These are phyloP conservation scores for Urtica urens DNA, from an alignment of 306 rosid genomes.

Conservation along the genomic window DNA sequence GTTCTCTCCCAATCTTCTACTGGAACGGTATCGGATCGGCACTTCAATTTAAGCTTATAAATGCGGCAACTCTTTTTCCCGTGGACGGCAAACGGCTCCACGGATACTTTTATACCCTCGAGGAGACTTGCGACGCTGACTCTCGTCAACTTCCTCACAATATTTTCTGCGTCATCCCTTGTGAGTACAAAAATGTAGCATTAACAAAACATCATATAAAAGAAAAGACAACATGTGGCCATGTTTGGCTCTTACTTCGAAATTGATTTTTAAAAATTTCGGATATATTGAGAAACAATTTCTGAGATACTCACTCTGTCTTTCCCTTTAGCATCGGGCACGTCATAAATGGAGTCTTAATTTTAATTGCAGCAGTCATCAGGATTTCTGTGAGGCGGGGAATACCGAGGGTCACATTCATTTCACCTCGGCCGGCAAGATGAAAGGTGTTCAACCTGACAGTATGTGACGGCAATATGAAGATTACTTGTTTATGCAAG, in stretches of 20 bases:
- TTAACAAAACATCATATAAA: slow-evolving; percentile 1
- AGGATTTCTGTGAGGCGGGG: slow-evolving; percentile 86
- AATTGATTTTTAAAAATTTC: too few relatives aligned
- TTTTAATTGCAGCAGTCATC: slow-evolving; percentile 61
- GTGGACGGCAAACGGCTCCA: slow-evolving; percentile 33
- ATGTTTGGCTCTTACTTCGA: too few relatives aligned
- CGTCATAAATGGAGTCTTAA: slow-evolving; percentile 86
- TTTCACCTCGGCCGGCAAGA: slow-evolving; percentile 94
- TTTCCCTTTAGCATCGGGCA: slow-evolving; percentile 59
- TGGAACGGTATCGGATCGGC: slow-evolving; percentile 41
- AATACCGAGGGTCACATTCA: slow-evolving; percentile 96
- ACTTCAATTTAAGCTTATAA: slow-evolving; percentile 62
- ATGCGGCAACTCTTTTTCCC: slow-evolving; percentile 41
- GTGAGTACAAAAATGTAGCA: slow-evolving; percentile 13
- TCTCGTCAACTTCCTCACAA: slow-evolving; percentile 69
- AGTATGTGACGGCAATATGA: too few relatives aligned
- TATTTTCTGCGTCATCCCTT: slow-evolving; percentile 56
- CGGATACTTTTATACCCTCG: slow-evolving; percentile 54
- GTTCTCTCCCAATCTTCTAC: slow-evolving; percentile 55
- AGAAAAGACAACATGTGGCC: neutral
- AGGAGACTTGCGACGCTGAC: slow-evolving; percentile 81
- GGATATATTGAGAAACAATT: slow-evolving; percentile 7
- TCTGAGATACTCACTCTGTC: slow-evolving; percentile 50
- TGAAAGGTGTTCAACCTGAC: slow-evolving; percentile 90
- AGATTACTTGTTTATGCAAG: too few relatives aligned